Conservation (phyloP, 2,329 filamentous ascomycete genomes). For the Sporothrix pallida region DNA sequence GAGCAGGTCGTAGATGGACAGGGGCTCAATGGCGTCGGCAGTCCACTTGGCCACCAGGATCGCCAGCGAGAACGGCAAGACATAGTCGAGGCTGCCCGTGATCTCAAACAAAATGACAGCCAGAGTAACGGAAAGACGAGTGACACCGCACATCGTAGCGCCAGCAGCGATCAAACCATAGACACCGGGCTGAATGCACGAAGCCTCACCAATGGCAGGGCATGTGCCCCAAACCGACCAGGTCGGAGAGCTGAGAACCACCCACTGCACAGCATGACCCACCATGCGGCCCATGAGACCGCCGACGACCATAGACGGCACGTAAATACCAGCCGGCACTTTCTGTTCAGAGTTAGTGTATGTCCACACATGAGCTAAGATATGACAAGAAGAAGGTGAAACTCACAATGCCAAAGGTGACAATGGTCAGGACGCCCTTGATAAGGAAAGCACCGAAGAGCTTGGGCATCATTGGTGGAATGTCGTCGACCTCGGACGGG, state of each 20-base stretch:
- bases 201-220: constrained; percentile 70
- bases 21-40: constrained; percentile 89
- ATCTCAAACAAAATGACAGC: constrained; percentile 96
- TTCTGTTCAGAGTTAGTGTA: constrained; percentile 59
- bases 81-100: constrained; percentile 92
- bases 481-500: constrained; percentile 72
- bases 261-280: constrained; percentile 82
- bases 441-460: constrained; percentile 82
- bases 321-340: constrained; percentile 94
- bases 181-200: constrained; percentile 93
- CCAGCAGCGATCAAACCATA: constrained; percentile 95
- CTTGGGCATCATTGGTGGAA: constrained; percentile 75
- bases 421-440: constrained; percentile 84
- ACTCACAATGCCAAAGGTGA: constrained; percentile 86
- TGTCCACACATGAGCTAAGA: neutral
- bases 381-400: too few species aligned
- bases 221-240: constrained; percentile 78
- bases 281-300: constrained; percentile 88
- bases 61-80: constrained; percentile 89
- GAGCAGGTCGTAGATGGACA: constrained; percentile 93
- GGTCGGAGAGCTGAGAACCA: constrained; percentile 74
- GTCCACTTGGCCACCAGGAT: constrained; percentile 98
- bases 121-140: constrained; percentile 87
- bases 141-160: constrained; percentile 97
- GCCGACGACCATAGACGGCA: constrained; percentile 98